Base-by-base conservation (phyloP, 2,329 filamentous ascomycete genomes). In the Phaeosphaeria sp. region DNA sequence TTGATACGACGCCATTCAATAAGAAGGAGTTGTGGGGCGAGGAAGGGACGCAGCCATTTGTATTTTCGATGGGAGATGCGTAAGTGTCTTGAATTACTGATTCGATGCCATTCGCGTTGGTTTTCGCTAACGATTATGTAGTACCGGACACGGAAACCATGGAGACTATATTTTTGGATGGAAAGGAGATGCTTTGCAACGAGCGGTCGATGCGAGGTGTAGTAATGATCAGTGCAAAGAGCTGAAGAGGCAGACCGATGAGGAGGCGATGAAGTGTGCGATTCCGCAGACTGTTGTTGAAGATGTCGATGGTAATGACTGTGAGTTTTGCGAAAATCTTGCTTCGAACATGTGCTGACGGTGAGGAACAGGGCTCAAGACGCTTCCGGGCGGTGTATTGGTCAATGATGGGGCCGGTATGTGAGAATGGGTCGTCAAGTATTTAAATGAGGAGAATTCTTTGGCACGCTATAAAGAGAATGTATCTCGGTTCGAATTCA, bases 1-100 rank as follows among this genome's bases (percentile, higher is more conserved):
- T 79, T 72, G 79, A 82, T 62, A 82, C 71, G 7, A 62, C 54
- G 27, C 61, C 67, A 42, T 75, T 67, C 53, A 72, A 74, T 49
- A 49, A 69, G 30, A 58, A 65, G 45, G 60, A 60, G 1, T 18
- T 69, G 6, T 73, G 69, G 67, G 62, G 63, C 13, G 60, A 61
- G 24, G 63, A 74, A 49, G 69, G 68, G 6, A 71, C 64, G 13
- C 70, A 74, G 56, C 72, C 72, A 2, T 67, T 74, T 51, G 71
- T 74, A 25, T 73, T 66, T 45, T 58, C 57, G 6, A 73, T 74
- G 71, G 71, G 71, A 39, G 71, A 74, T 57, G 65, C 66, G 71
- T 73, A 54, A 65, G 68, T 62, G 17, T 18, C 22, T 15, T 7
- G 18, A 4, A 3, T 6, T 6, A 43, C 8, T 8, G 2, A 2